phyloP scores from a whole-genome alignment of 2,329 filamentous ascomycete species.

The Incumbomyces lentus region DNA sequence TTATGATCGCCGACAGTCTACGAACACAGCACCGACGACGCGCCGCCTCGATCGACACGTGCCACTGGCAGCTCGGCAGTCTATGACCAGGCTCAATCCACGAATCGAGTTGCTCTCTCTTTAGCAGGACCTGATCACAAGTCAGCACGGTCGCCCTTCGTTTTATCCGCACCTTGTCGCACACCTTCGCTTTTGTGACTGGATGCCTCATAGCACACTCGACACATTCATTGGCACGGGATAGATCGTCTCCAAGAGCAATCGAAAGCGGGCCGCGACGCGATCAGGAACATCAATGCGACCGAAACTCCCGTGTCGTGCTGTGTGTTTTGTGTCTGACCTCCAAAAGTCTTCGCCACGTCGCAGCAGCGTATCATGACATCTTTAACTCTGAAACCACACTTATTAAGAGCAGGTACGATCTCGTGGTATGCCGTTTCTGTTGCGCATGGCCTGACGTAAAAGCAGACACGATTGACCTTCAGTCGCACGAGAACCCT shows the following conservation, averaged over 20 bases:
- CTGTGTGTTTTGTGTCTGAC: neutral
- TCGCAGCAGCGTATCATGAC: conserved; percentile 24
- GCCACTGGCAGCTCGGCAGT: too few species aligned
- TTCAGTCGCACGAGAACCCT: conserved; percentile 72
- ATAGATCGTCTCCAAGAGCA: too few species aligned
- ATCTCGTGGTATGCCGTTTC: too few species aligned
- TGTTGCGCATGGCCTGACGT: too few species aligned
- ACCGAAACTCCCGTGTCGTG: neutral
- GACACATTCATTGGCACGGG: too few species aligned
- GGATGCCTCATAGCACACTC: neutral
- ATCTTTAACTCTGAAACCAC: conserved; percentile 24
- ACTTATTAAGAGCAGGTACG: conserved; percentile 37
- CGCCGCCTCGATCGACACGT: too few species aligned
- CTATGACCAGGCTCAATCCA: too few species aligned
- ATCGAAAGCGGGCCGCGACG: neutral
- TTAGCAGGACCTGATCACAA: too few species aligned
- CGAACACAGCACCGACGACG: too few species aligned
- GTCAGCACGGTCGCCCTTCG: too few species aligned
- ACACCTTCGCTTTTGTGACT: neutral
- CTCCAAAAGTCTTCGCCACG: neutral
- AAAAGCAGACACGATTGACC: conserved; percentile 75
- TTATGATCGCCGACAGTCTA: neutral
- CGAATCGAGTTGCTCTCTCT: neutral
- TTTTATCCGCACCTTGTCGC: neutral
- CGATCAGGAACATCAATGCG: conserved; percentile 7